Evolutionary conservation across 352 stramenopile genomes (phyloP).

Genomic region (Globisporangium rhizosaccharum): DNA sequence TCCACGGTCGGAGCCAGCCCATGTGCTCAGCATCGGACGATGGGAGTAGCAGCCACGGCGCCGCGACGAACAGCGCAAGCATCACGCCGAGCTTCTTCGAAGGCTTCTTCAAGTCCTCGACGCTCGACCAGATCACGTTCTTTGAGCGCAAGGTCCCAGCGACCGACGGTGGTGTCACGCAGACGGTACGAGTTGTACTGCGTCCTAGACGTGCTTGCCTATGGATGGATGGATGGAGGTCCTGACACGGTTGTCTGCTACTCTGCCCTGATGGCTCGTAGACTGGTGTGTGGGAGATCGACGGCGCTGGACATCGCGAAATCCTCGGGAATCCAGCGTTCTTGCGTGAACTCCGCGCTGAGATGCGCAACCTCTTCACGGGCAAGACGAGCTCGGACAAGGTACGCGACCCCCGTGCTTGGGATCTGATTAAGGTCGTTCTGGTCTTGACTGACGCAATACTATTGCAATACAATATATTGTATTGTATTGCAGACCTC

Average conservation of each 20-base stretch:
- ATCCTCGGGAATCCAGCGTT: constrained; percentile 71
- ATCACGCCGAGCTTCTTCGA: constrained; percentile 37
- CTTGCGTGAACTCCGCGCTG: constrained; percentile 63
- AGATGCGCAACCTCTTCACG: constrained; percentile 67
- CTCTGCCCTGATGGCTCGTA: constrained; percentile 11
- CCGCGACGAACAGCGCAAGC: constrained; percentile 6
- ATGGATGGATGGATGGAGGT: background rate
- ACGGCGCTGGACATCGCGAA: constrained; percentile 59
- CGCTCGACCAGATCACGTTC: constrained; percentile 64
- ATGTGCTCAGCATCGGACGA: constrained; percentile 26
- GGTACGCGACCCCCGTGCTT: constrained; percentile 13
- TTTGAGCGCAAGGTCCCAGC: constrained; percentile 47
- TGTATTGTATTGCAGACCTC: constrained; percentile 18
- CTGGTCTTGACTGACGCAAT: too few relatives aligned
- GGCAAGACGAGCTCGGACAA: constrained; percentile 45
- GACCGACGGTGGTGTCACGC: constrained; percentile 15
- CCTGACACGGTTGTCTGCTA: too few relatives aligned
- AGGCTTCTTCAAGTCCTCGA: constrained; percentile 49
- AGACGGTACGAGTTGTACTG: constrained; percentile 22
- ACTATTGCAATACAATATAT: too few relatives aligned
- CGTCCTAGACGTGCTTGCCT: too few relatives aligned
- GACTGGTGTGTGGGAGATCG: constrained; percentile 81
- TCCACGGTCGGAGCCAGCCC: constrained; percentile 31
- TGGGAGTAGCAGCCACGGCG: constrained; percentile 2
- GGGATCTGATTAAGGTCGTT: too few relatives aligned